Base-by-base conservation (phyloP, 2,329 filamentous ascomycete species). In the Teratosphaeria zuluensis region DNA sequence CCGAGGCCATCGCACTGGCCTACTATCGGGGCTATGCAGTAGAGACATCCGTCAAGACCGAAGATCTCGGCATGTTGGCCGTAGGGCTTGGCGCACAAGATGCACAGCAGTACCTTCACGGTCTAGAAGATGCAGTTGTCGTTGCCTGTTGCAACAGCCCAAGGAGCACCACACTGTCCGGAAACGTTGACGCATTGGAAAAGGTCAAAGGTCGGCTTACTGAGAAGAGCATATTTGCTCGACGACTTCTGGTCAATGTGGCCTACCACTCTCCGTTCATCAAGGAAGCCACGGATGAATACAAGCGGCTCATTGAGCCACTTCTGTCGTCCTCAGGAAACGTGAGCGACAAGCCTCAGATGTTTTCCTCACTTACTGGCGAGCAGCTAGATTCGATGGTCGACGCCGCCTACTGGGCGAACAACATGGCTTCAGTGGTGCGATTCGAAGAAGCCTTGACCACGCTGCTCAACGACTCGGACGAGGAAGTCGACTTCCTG, bases 391-490 rank as follows among this genome's bases (percentile, higher is more conserved):
- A 11, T 11, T 11, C 8, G 31, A 14, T 0, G 1, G 35, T 48
- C 6, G 56, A 9, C 2, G 65, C 58, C 1, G 35, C 42, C 0
- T 80, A 80, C 64, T 81, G 78, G 78, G 65, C 59, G 2, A 69
- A 75, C 30, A 81, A 81, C 63, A 74, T 80, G 74, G 61, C 67
- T 1, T 66, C 70, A 6, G 69, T 78, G 0, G 78, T 80, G 0
- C 63, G 75, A 0, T 80, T 81, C 60, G 65, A 66, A 6, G 68
- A 78, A 52, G 78, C 78, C 0, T 35, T 80, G 3, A 31, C 33
- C 14, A 16, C 9, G n/a, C n/a, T 38, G 8, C 11, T 38, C 33
- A 38, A 38, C 11, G 3, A 38, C 9, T 28, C 24, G 24, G 24
- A 28, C 24, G 33, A 38, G 9, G 9, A 11, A 16, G 11, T 9